Evolutionary conservation across 1,139 yeast genomes (phyloP).

Genomic region (Yamadazyma pseudoaaseri): DNA sequence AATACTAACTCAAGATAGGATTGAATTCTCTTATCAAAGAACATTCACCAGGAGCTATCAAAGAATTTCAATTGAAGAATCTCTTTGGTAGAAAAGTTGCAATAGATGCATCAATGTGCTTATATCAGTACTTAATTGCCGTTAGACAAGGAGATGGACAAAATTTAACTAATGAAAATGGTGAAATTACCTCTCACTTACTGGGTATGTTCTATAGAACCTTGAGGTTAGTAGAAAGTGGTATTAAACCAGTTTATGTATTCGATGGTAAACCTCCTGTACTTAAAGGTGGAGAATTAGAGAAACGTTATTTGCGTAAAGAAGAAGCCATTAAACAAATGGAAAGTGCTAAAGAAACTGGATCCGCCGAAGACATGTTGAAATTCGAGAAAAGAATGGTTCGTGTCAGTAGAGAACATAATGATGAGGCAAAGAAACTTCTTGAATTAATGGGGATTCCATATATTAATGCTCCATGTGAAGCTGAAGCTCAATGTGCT

Average conservation of each 20-base stretch:
- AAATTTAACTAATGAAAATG: slow-evolving; percentile 81
- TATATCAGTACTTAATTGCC: slow-evolving; percentile 91
- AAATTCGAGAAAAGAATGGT: slow-evolving; percentile 86
- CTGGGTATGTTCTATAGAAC: slow-evolving; percentile 97
- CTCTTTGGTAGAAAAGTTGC: slow-evolving; percentile 95
- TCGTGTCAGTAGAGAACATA: slow-evolving; percentile 82
- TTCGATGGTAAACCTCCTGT: slow-evolving; percentile 97
- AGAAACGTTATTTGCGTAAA: slow-evolving; percentile 75
- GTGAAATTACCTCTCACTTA: slow-evolving; percentile 92
- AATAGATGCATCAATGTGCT: slow-evolving; percentile 86
- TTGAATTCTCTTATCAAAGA: slow-evolving; percentile 79
- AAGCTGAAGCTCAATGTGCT: slow-evolving; percentile 99
- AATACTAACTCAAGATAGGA: slow-evolving; percentile 42
- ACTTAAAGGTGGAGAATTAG: slow-evolving; percentile 88
- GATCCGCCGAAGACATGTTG: slow-evolving; percentile 73
- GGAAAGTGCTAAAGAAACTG: slow-evolving; percentile 74
- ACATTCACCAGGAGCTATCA: slow-evolving; percentile 82
- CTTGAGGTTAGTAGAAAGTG: slow-evolving; percentile 81
- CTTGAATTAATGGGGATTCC: slow-evolving; percentile 93
- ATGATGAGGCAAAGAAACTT: slow-evolving; percentile 85
- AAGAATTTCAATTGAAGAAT: slow-evolving; percentile 76
- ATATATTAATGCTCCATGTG: slow-evolving; percentile 90
- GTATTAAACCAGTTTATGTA: slow-evolving; percentile 93
- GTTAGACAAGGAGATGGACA: slow-evolving; percentile 98
- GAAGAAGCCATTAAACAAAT: slow-evolving; percentile 80